Percentiles rank a stretch among this genome's conserved stretches.
phyloP scores from a whole-genome alignment of 352 stramenopile species.

The Phytopythium delawarense region DNA sequence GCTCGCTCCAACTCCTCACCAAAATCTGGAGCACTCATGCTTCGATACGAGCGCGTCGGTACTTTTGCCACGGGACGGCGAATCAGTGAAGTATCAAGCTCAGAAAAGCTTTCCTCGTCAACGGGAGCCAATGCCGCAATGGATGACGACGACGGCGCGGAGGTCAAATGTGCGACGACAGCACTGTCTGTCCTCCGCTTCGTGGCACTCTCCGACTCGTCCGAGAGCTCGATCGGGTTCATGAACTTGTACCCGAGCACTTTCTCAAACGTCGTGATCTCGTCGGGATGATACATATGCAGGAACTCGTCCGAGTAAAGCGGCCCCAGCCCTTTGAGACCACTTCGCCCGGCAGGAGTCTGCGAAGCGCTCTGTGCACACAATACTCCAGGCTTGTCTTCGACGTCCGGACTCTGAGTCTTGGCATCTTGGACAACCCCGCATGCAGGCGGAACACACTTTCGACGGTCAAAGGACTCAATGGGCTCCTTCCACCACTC shows the following conservation, averaged over 20 bases:
- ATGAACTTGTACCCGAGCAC: conserved; percentile 87
- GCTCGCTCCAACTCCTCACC: conserved; percentile 45
- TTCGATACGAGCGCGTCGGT: conserved; percentile 39
- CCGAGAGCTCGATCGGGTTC: conserved; percentile 73
- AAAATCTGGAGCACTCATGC: conserved; percentile 77
- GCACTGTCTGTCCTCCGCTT: conserved; percentile 42
- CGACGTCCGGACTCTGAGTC: neutral
- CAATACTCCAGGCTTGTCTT: neutral
- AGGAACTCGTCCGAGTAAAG: conserved; percentile 67
- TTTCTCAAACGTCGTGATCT: conserved; percentile 85
- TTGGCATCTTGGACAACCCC: neutral
- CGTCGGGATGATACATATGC: conserved; percentile 82
- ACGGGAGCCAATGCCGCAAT: conserved; percentile 30
- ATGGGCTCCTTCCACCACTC: conserved; percentile 88
- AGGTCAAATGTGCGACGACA: conserved; percentile 41
- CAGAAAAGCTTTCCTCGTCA: conserved; percentile 48
- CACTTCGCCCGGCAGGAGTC: neutral
- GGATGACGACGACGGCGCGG: conserved; percentile 36
- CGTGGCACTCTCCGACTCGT: conserved; percentile 47
- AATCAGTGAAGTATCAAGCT: conserved; percentile 19
- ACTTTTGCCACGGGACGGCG: conserved; percentile 20
- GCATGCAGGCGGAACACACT: conserved; percentile 13
- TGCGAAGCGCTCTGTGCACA: neutral
- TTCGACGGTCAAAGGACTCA: conserved; percentile 59
- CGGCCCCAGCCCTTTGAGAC: conserved; percentile 5